These are phyloP conservation scores for Gentiana straminea DNA, from an alignment of 257 asterid species.

Conservation along the genomic window DNA sequence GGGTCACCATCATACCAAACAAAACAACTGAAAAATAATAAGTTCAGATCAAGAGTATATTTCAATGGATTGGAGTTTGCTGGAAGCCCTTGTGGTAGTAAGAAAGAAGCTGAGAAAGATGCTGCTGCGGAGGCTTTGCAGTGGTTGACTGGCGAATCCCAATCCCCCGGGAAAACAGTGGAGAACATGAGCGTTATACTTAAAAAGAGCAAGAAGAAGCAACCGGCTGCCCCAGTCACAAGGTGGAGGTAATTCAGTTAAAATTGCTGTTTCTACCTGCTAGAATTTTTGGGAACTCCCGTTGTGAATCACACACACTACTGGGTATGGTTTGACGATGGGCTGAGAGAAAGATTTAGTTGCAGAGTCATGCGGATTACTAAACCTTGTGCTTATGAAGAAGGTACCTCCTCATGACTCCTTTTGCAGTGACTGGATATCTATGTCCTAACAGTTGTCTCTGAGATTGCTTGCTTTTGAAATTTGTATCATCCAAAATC, in stretches of 20 bases:
- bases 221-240: slow-evolving; percentile 24
- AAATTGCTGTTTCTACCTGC: neutral
- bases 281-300: neutral
- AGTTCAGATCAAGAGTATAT: slow-evolving; percentile 58
- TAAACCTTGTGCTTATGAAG: neutral
- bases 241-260: slow-evolving; percentile 48
- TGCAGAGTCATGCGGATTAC: neutral
- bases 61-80: slow-evolving; percentile 74
- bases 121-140: slow-evolving; percentile 87
- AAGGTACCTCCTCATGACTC: neutral
- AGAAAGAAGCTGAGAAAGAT: slow-evolving; percentile 89
- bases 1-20: slow-evolving; percentile 65
- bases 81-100: slow-evolving; percentile 66
- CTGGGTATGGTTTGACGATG: neutral
- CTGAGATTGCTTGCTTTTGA: too few species aligned
- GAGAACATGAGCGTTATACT: slow-evolving; percentile 59
- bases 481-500: too few species aligned
- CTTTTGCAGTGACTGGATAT: too few species aligned
- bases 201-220: slow-evolving; percentile 53
- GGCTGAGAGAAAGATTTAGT: neutral
- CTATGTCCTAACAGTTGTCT: too few species aligned
- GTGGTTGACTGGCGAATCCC: slow-evolving; percentile 81
- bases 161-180: slow-evolving; percentile 35
- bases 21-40: slow-evolving; percentile 45
- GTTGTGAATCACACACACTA: neutral